Base-by-base conservation (phyloP, 1,139 yeast species). In the Candida sp. region DNA sequence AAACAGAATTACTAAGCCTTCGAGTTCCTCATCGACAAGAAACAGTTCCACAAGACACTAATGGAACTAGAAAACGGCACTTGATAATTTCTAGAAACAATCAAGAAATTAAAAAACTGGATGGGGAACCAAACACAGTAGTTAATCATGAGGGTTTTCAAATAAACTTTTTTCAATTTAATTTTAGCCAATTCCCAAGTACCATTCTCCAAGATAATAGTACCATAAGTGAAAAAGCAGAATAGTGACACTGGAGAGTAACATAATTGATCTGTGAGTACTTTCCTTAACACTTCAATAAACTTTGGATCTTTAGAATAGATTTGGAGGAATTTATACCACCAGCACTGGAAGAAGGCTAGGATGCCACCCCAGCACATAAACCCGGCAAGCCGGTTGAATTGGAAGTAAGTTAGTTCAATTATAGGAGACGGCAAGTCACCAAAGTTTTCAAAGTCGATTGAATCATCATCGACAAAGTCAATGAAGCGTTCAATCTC, bases 51-150 rank as follows among this genome's bases (percentile, higher is more conserved):
- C 36, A 89, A 69, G 25, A 90, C 95, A 27, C 95, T 89, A n/a
- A 93, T 72, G 9, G 95, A 82, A 1, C 96, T 85, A 45, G 95
- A 84, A 59, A 93, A 91, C 0, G 97, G 97, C 4, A 91, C 96
- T 62, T 93, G 98, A 52, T 82, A 77, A 48, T 78, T 77, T 44
- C 82, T 71, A 0, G 98, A 97, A 58, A 93, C 79, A 7, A 88
- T 58, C 49, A 89, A 70, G 56, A 93, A 93, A 63, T 93, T 93
- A 53, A 91, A 71, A 54, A 93, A 87, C 61, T 93, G 98, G 5
- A 93, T 95, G 2, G 91, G 81, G 41, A 96, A 95, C 99, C 99
- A 93, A n/a, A 93, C 82, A 45, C 87, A 73, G 61, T 84, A 87
- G 61, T 90, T 91, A 45, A 84, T 81, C 35, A 85, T 81, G 45